Evolutionary conservation across 164 flowering plant genomes (phyloP).

Genomic region (Magnolia sinica): DNA sequence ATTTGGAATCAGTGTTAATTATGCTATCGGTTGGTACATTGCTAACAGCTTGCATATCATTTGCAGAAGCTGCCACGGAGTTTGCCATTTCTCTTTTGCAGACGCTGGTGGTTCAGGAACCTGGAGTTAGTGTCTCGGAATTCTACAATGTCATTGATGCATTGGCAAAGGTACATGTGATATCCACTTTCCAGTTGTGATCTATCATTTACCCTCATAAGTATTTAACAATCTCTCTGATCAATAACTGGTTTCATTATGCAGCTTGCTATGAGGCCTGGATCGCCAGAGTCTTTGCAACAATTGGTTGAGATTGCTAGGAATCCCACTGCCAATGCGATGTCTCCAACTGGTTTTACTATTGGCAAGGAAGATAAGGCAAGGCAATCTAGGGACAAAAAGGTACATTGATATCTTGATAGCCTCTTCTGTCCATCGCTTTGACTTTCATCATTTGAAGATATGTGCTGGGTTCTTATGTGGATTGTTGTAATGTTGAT

Average conservation of each 20-base stretch:
- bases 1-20: background rate
- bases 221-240: background rate
- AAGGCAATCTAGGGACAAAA: conserved; percentile 58
- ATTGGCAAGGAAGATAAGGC: conserved; percentile 64
- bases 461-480: background rate
- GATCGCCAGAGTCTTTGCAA: conserved; percentile 78
- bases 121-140: conserved; percentile 62
- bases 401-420: conserved; percentile 33
- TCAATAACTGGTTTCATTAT: conserved; percentile 3
- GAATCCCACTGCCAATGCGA: conserved; percentile 55
- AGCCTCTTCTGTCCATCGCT: background rate
- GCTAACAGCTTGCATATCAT: conserved; percentile 18
- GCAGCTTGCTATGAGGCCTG: conserved; percentile 89
- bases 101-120: conserved; percentile 63
- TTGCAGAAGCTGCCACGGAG: conserved; percentile 89
- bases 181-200: background rate
- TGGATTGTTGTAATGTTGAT: conserved; percentile 3
- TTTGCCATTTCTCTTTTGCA: conserved; percentile 79
- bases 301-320: conserved; percentile 76
- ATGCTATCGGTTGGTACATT: background rate
- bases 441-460: background rate
- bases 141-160: conserved; percentile 88
- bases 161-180: conserved; percentile 66
- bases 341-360: conserved; percentile 28
- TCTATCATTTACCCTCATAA: background rate